phyloP scores from a whole-genome alignment of 352 stramenopile genomes.

The Globisporangium heterothallicum region DNA sequence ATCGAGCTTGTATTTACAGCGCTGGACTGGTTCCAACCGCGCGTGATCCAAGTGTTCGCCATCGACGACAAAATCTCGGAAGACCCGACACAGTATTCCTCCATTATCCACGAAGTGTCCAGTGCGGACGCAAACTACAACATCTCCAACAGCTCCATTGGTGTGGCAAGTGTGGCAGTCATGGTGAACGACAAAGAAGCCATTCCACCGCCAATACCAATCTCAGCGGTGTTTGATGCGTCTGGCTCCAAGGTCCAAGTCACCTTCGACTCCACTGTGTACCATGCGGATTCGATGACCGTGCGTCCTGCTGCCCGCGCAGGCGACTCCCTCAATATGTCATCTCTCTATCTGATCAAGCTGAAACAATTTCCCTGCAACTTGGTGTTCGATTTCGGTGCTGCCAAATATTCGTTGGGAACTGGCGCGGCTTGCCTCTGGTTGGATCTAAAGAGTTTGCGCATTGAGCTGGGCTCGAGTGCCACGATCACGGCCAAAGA shows the following conservation, averaged over 20 bases:
- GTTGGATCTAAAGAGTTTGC: conserved; percentile 47
- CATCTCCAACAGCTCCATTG: conserved; percentile 43
- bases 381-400: conserved; percentile 39
- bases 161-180: conserved; percentile 33
- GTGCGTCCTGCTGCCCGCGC: conserved; percentile 15
- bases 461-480: conserved; percentile 35
- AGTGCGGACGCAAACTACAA: conserved; percentile 64
- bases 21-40: conserved; percentile 46
- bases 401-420: conserved; percentile 34
- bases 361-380: conserved; percentile 42
- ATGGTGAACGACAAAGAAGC: conserved; percentile 62
- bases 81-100: conserved; percentile 49
- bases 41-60: conserved; percentile 45
- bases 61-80: conserved; percentile 61
- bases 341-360: conserved; percentile 24
- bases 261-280: conserved; percentile 61
- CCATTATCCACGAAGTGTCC: conserved; percentile 30
- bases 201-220: conserved; percentile 47
- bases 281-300: conserved; percentile 57
- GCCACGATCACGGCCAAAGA: conserved; percentile 38
- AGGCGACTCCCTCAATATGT: background rate
- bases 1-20: conserved; percentile 56
- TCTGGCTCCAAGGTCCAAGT: conserved; percentile 50
- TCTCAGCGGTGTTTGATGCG: conserved; percentile 42
- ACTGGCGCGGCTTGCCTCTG: conserved; percentile 35